Base-by-base conservation (phyloP, 1,139 yeast species). In the Keqinozyma sinolaborantium region DNA sequence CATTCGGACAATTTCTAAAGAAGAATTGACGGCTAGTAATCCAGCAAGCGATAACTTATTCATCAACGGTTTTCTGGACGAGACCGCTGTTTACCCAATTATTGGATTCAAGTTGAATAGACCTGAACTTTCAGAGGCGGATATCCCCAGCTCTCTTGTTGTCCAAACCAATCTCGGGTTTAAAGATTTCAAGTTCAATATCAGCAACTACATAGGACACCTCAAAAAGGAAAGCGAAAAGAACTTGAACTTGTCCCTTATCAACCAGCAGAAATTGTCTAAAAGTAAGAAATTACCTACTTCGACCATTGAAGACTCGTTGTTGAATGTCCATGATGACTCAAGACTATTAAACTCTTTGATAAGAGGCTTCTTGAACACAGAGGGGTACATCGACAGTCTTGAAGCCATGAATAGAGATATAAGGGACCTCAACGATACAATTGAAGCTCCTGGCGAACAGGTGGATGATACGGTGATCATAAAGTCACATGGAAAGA, bases 141-240 rank as follows among this genome's bases (percentile, higher is more conserved):
- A 38, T 10, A 25, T 38, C 8, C 42, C 52, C 3, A 42, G 53
- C 2, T 39, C 26, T 8, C 35, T 52, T 8, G 44, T 46, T 30
- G 64, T 84, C 2, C 61, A 58, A 11, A 74, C 94, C 4, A 90
- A 88, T 51, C 83, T 90, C 47, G 97, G 97, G 2, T 77, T 63
- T 40, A 60, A 55, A 32, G 69, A 77, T 34, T 88, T 88, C 52
- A 63, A 70, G 34, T 88, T 79, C 53, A 87, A 88, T 52, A 83
- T 88, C 41, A 72, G 73, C 33, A 72, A 73, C 36, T 83, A 84
- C 53, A 76, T 83, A 30, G 68, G 71, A 26, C 61, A 51, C 2
- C 60, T 52, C 43, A 72, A 72, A 35, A 39, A 40, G 2, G 53
- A 53, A 23, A 48, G 50, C 29, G 55, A 53, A 30, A 48, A 47